phyloP scores from a whole-genome alignment of 257 asterid species.

The Capsicum baccatum region DNA sequence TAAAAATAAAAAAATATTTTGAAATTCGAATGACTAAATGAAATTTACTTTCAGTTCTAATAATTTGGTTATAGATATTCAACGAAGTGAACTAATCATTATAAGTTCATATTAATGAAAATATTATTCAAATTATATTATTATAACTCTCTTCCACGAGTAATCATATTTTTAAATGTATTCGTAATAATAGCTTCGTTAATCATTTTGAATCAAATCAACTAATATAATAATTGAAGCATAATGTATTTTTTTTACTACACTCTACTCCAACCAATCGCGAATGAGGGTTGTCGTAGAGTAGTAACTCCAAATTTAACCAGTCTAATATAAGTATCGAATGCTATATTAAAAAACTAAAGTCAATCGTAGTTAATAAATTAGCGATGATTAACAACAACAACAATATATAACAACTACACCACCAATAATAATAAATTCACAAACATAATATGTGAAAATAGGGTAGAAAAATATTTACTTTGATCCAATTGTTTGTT shows the following conservation, averaged over 20 bases:
- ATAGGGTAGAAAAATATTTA: conserved; percentile 8
- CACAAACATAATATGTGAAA: too few species aligned
- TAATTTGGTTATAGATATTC: too few species aligned
- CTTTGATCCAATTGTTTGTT: conserved; percentile 32
- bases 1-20: background rate
- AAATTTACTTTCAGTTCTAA: background rate
- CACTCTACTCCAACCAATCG: background rate
- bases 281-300: too few species aligned
- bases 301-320: background rate
- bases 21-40: background rate
- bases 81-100: too few species aligned
- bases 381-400: background rate
- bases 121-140: background rate
- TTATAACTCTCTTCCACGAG: background rate
- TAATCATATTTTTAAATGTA: background rate
- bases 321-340: accelerated
- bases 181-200: background rate
- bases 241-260: background rate
- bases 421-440: background rate
- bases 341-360: background rate
- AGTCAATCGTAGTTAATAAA: background rate
- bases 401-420: background rate
- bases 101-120: background rate
- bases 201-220: background rate
- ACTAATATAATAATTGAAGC: background rate